These are phyloP conservation scores for Sclerotinia borealis DNA, from an alignment of 2,329 filamentous ascomycete species.

Conservation along the genomic window DNA sequence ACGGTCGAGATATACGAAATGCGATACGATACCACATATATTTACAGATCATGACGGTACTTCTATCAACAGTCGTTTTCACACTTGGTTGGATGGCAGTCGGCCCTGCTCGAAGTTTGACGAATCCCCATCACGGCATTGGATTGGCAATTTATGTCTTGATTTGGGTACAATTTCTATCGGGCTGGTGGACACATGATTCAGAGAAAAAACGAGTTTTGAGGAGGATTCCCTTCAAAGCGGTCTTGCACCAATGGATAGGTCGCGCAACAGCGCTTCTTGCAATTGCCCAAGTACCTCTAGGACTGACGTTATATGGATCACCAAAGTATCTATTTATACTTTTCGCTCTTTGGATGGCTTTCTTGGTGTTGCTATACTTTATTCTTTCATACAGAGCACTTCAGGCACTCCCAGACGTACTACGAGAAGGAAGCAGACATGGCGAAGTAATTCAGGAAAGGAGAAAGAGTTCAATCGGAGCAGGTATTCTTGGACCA, in stretches of 20 bases:
- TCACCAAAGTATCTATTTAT: constrained; percentile 82
- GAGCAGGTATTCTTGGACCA: constrained; percentile 43
- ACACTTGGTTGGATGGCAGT: constrained; percentile 74
- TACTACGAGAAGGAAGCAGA: constrained; percentile 28
- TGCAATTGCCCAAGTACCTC: constrained; percentile 78
- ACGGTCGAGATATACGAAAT: constrained; percentile 52
- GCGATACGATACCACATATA: constrained; percentile 68
- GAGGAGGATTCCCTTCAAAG: constrained; percentile 33
- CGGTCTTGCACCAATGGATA: constrained; percentile 73
- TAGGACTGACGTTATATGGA: constrained; percentile 87
- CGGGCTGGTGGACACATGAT: constrained; percentile 54
- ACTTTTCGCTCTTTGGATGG: constrained; percentile 74
- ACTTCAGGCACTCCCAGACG: constrained; percentile 43
- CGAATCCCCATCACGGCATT: constrained; percentile 81
- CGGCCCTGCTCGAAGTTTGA: constrained; percentile 62
- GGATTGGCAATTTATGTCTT: constrained; percentile 72
- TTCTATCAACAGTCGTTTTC: constrained; percentile 65
- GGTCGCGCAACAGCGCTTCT: constrained; percentile 73
- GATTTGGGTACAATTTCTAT: constrained; percentile 64
- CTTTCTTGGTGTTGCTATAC: constrained; percentile 65
- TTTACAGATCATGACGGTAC: constrained; percentile 62
- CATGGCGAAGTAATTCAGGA: constrained; percentile 44
- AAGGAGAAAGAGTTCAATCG: constrained; percentile 39
- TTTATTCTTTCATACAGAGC: constrained; percentile 72
- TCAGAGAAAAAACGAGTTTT: constrained; percentile 39